Percentiles rank a stretch among this genome's conserved stretches.
Conservation (phyloP, 441 rosid genomes). For the Pelargonium citronellum region DNA sequence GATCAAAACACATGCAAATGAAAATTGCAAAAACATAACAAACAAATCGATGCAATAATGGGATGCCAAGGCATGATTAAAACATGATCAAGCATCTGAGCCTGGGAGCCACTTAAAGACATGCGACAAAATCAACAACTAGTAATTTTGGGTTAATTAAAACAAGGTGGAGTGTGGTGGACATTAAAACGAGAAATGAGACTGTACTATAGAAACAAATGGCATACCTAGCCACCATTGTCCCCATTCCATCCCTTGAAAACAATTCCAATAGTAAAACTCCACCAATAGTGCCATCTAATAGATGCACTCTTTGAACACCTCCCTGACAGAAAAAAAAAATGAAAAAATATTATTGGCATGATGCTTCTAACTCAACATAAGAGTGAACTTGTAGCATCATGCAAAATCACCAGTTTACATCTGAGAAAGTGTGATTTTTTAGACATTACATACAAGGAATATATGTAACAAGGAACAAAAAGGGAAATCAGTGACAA, state of each 20-base stretch:
- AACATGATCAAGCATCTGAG: neutral
- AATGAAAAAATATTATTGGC: conserved; percentile 12
- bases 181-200: neutral
- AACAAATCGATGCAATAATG: neutral
- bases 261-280: conserved; percentile 81
- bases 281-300: conserved; percentile 89
- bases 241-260: conserved; percentile 97
- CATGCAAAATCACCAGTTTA: too few relatives aligned
- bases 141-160: neutral
- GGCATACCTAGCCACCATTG: conserved; percentile 93
- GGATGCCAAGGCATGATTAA: neutral
- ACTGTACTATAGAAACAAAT: conserved; percentile 7
- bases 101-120: neutral
- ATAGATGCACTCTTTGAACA: conserved; percentile 88
- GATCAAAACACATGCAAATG: conserved; percentile 1
- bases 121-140: neutral
- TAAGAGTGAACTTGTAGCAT: too few relatives aligned
- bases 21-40: neutral
- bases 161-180: neutral
- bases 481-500: too few relatives aligned
- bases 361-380: neutral
- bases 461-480: too few relatives aligned
- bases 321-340: conserved; percentile 58
- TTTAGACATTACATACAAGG: too few relatives aligned
- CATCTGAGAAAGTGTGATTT: too few relatives aligned